phyloP scores from a whole-genome alignment of 345 rosid genomes.

The thale cress (Arabidopsis thaliana) region TAIR10.1 NC_003070.9:27350001-27350500 shows the following conservation, averaged over 20 bases:
- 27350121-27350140: background rate
- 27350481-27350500: background rate
- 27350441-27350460: background rate
- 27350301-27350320: conserved; percentile 48
- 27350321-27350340: conserved; percentile 52
- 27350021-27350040: background rate
- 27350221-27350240: conserved; percentile 62
- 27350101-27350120: background rate
- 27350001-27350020: background rate
- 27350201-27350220: conserved; percentile 33
- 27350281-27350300: conserved; percentile 57
- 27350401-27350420: background rate
- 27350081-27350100: background rate
- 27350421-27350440: background rate
- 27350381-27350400: conserved; percentile 25
- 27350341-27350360: conserved; percentile 66
- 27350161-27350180: background rate
- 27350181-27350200: background rate
- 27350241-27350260: conserved; percentile 87
- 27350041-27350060: conserved; percentile 8
- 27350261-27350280: conserved; percentile 73
- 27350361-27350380: conserved; percentile 98
- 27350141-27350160: background rate
- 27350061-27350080: background rate
- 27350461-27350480: background rate